Conservation (phyloP, 2,329 filamentous ascomycete genomes). For the Stemphylium lycopersici region DNA sequence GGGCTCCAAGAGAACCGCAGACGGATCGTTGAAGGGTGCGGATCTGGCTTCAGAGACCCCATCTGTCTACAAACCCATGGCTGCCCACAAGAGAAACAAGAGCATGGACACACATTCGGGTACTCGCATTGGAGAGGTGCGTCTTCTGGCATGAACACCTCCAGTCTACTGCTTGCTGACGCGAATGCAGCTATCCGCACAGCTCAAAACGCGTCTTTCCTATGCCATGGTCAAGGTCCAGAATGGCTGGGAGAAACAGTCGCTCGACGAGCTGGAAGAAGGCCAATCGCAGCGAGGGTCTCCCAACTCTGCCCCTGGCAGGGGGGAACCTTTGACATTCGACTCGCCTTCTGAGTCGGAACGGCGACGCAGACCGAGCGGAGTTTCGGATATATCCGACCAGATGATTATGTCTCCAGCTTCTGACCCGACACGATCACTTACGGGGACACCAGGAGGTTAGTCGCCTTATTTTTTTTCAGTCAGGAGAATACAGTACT, state of each 20-base stretch:
- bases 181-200: conserved; percentile 69
- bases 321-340: conserved; percentile 35
- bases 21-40: conserved; percentile 68
- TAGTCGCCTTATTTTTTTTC: conserved; percentile 8
- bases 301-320: conserved; percentile 64
- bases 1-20: conserved; percentile 76
- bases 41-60: conserved; percentile 19
- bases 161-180: conserved; percentile 30
- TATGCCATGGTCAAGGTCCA: conserved; percentile 94
- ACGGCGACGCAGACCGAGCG: conserved; percentile 43
- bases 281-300: conserved; percentile 72
- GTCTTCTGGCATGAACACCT: conserved; percentile 31
- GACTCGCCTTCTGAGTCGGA: conserved; percentile 38
- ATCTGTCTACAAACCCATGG: conserved; percentile 17
- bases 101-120: conserved; percentile 72
- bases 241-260: conserved; percentile 82
- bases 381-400: conserved; percentile 45
- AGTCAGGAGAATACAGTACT: background rate
- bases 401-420: conserved; percentile 44
- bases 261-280: conserved; percentile 77
- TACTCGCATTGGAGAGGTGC: conserved; percentile 76
- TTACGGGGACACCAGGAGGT: conserved; percentile 34
- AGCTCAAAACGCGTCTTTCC: conserved; percentile 81
- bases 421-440: conserved; percentile 32
- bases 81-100: conserved; percentile 71